Evolutionary conservation across 2,329 filamentous ascomycete genomes (phyloP).

Genomic region (Colletotrichum eremochloae): DNA sequence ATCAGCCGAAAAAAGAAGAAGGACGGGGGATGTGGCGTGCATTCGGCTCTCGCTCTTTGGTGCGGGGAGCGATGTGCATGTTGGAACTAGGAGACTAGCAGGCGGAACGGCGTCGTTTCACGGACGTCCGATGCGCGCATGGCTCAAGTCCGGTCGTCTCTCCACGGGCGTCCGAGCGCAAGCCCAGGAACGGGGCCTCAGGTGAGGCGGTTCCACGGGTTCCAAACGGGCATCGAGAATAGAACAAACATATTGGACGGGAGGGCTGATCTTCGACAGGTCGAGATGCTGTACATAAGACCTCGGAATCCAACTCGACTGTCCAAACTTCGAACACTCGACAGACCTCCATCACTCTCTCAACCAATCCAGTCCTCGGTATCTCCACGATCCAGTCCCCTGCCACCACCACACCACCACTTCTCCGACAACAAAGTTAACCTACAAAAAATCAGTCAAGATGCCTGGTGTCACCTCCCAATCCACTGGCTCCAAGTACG

Average conservation of each 20-base stretch:
- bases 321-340: slow-evolving; percentile 8
- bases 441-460: slow-evolving; percentile 41
- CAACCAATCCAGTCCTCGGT: slow-evolving; percentile 26
- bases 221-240: slow-evolving; percentile 1
- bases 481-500: slow-evolving; percentile 50
- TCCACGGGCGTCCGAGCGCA: slow-evolving; percentile 40
- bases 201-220: slow-evolving; percentile 20
- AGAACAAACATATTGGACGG: neutral
- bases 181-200: slow-evolving; percentile 24
- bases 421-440: neutral
- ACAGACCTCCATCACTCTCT: slow-evolving; percentile 29
- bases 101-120: slow-evolving; percentile 36
- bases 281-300: slow-evolving; percentile 34
- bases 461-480: slow-evolving; percentile 51
- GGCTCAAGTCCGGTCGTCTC: slow-evolving; percentile 39
- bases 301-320: slow-evolving; percentile 11
- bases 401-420: neutral
- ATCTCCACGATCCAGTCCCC: slow-evolving; percentile 16
- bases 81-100: slow-evolving; percentile 22
- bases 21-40: slow-evolving; percentile 23
- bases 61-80: slow-evolving; percentile 38
- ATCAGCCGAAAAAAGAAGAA: slow-evolving; percentile 25
- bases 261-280: neutral
- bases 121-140: slow-evolving; percentile 40
- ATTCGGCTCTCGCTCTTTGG: slow-evolving; percentile 40